These are phyloP conservation scores for Epichloe baconii DNA, from an alignment of 2,329 filamentous ascomycete species.

Conservation along the genomic window DNA sequence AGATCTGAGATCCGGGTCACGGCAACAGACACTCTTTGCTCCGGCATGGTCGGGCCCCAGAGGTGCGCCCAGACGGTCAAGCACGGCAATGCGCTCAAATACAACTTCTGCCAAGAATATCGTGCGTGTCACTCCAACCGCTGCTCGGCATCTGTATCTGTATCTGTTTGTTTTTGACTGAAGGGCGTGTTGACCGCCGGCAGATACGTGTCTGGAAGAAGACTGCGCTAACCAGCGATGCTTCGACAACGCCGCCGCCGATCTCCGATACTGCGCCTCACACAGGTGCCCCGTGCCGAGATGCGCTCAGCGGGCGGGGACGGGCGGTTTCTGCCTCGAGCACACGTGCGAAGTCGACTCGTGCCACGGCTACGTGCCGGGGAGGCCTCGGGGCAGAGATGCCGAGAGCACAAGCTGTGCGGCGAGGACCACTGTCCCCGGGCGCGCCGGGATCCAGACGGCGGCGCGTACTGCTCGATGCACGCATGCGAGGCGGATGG, in stretches of 20 bases:
- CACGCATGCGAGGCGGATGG: neutral
- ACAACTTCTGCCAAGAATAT: neutral
- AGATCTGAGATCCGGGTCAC: too few relatives aligned
- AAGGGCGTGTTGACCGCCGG: neutral
- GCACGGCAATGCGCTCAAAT: neutral
- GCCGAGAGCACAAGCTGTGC: neutral
- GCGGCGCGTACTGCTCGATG: neutral
- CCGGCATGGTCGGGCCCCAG: neutral
- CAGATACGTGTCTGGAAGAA: neutral
- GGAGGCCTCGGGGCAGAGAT: neutral
- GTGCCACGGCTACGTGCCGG: neutral
- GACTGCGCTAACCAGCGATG: neutral
- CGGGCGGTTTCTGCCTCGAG: neutral
- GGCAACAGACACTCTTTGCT: neutral
- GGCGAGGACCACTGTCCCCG: neutral
- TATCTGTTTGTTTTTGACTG: too few relatives aligned
- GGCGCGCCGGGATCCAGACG: neutral
- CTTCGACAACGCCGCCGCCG: too few relatives aligned
- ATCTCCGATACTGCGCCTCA: neutral
- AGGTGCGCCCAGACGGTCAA: neutral
- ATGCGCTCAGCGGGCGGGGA: neutral
- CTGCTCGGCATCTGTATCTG: too few relatives aligned
- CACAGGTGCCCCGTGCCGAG: neutral
- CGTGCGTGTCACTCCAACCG: neutral
- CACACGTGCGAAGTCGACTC: neutral